Percentiles rank a stretch among this genome's conserved stretches.
Evolutionary conservation across 2,329 filamentous ascomycete species (phyloP).

Genomic region (Elsinoe perseae): DNA sequence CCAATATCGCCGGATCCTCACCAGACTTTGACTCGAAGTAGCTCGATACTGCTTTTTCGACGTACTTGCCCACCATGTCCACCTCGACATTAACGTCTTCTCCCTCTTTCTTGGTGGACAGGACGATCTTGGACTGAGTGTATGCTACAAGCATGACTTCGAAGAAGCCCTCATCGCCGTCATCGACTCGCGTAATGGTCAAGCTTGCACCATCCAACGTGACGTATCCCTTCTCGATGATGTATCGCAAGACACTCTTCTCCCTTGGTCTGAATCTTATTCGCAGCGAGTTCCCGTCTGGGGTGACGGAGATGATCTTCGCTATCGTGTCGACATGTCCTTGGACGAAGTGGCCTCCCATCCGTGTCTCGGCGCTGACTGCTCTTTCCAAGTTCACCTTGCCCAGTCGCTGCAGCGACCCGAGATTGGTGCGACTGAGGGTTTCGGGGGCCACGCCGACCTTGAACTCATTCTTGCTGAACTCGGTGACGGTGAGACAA

Average conservation of each 20-base stretch:
- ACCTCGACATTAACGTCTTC: slow-evolving; percentile 89
- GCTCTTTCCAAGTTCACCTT: slow-evolving; percentile 90
- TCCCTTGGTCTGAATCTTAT: slow-evolving; percentile 72
- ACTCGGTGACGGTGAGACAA: slow-evolving; percentile 84
- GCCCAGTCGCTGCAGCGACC: slow-evolving; percentile 56
- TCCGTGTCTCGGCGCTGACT: slow-evolving; percentile 81
- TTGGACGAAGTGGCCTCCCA: slow-evolving; percentile 98
- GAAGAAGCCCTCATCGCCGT: slow-evolving; percentile 70
- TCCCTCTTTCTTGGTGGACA: slow-evolving; percentile 67
- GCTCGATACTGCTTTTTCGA: slow-evolving; percentile 79
- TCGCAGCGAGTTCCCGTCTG: slow-evolving; percentile 84
- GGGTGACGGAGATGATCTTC: slow-evolving; percentile 60
- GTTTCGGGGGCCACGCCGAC: slow-evolving; percentile 95
- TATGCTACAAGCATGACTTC: slow-evolving; percentile 98
- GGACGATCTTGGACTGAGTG: slow-evolving; percentile 85
- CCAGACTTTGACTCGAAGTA: slow-evolving; percentile 59
- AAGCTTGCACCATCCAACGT: slow-evolving; percentile 90
- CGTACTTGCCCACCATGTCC: slow-evolving; percentile 78
- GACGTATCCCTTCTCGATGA: slow-evolving; percentile 95
- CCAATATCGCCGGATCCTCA: slow-evolving; percentile 43
- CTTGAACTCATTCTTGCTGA: slow-evolving; percentile 61
- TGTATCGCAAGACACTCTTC: slow-evolving; percentile 65
- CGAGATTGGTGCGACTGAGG: slow-evolving; percentile 91
- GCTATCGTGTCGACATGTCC: slow-evolving; percentile 93
- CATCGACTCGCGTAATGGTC: slow-evolving; percentile 81